Evolutionary conservation across 768 basidiomycete genomes (phyloP).

Genomic region (Leccinum subtestaceum): DNA sequence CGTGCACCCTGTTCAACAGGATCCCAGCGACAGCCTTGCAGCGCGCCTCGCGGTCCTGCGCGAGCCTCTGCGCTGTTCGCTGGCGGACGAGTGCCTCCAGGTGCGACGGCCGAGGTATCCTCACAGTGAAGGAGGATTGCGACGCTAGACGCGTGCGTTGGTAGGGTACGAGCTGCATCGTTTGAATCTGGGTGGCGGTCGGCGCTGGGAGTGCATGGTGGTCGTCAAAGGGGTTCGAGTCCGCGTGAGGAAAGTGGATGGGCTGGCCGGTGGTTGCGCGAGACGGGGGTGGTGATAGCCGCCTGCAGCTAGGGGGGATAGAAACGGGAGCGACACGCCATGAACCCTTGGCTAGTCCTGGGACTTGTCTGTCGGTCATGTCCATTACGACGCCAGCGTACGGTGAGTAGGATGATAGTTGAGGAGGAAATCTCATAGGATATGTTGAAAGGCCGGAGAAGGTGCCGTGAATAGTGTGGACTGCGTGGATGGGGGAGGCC

Average conservation of each 20-base stretch:
- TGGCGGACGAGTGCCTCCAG: conserved; percentile 30
- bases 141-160: conserved; percentile 31
- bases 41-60: conserved; percentile 39
- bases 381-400: conserved; percentile 29
- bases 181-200: background rate
- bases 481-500: conserved; percentile 26
- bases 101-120: conserved; percentile 22
- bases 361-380: conserved; percentile 20
- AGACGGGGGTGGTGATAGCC: conserved; percentile 17
- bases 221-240: conserved; percentile 26
- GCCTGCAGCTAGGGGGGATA: conserved; percentile 28
- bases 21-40: conserved; percentile 58
- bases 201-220: conserved; percentile 12
- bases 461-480: conserved; percentile 33
- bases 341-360: conserved; percentile 23
- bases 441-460: conserved; percentile 30
- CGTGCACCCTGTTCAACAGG: conserved; percentile 51
- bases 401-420: conserved; percentile 12
- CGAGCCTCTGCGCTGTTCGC: conserved; percentile 31
- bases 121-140: conserved; percentile 27
- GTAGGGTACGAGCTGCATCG: conserved; percentile 13
- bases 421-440: conserved; percentile 13
- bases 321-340: conserved; percentile 26
- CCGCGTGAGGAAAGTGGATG: conserved; percentile 21
- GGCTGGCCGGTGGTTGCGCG: conserved; percentile 19